Conservation (phyloP, 1,139 yeast genomes). For the Pichia sp. region DNA sequence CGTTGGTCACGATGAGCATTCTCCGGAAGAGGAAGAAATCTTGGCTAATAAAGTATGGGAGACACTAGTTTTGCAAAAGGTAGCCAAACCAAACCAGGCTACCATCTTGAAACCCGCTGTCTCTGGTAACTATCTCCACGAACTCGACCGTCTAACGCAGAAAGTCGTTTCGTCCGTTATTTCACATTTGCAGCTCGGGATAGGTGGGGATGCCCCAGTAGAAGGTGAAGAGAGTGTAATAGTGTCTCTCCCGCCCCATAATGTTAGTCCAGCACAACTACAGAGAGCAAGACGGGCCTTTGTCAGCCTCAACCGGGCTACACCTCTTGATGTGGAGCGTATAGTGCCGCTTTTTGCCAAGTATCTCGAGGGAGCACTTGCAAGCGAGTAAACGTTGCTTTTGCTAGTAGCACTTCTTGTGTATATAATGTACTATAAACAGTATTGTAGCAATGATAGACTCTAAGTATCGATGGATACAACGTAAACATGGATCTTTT, state of each 20-base stretch:
- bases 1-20: slow-evolving; percentile 45
- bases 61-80: slow-evolving; percentile 52
- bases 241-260: slow-evolving; percentile 57
- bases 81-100: slow-evolving; percentile 71
- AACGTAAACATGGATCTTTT: not conserved
- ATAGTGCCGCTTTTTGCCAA: slow-evolving; percentile 69
- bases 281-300: slow-evolving; percentile 82
- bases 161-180: slow-evolving; percentile 51
- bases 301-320: slow-evolving; percentile 68
- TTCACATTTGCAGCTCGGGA: slow-evolving; percentile 52
- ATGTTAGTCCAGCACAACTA: slow-evolving; percentile 66
- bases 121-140: slow-evolving; percentile 67
- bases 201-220: slow-evolving; percentile 40
- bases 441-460: not conserved
- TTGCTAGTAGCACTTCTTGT: too few species aligned
- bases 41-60: slow-evolving; percentile 72
- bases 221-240: slow-evolving; percentile 23
- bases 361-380: slow-evolving; percentile 33
- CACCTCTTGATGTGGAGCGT: slow-evolving; percentile 60
- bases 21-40: slow-evolving; percentile 39
- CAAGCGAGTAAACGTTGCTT: too few species aligned
- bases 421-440: too few species aligned
- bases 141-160: slow-evolving; percentile 68
- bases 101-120: slow-evolving; percentile 67
- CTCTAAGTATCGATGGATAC: not conserved